A percentile compares a stretch with the other conserved stretches of the same genome.
These are phyloP conservation scores for Russula sp. DNA, from an alignment of 768 basidiomycete species.

Conservation along the genomic window DNA sequence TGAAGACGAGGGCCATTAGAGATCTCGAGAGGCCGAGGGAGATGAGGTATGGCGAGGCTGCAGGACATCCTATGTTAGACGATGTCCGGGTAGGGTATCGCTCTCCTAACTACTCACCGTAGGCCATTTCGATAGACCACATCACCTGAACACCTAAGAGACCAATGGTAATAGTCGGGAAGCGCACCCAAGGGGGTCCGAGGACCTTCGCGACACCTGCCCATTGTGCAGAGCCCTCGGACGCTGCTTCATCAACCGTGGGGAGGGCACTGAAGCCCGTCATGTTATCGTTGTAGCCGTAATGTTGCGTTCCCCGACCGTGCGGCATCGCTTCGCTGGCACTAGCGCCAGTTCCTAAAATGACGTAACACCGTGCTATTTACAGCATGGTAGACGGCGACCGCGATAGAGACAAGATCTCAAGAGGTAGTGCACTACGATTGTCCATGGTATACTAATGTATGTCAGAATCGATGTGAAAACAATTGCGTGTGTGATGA, in stretches of 20 bases:
- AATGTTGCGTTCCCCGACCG: too few species aligned
- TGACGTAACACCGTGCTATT: slow-evolving; percentile 12
- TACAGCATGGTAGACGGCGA: too few species aligned
- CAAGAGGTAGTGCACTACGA: slow-evolving; percentile 3
- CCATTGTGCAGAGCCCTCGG: slow-evolving; percentile 41
- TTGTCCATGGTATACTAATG: slow-evolving; percentile 3
- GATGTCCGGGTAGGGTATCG: background rate
- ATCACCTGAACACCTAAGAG: slow-evolving; percentile 83
- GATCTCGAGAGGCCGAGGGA: slow-evolving; percentile 86
- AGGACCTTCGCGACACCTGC: slow-evolving; percentile 56
- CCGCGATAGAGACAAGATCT: background rate
- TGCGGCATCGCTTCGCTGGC: background rate
- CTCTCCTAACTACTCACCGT: slow-evolving; percentile 45
- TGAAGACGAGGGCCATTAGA: slow-evolving; percentile 84
- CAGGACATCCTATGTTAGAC: background rate
- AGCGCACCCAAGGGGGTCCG: slow-evolving; percentile 64
- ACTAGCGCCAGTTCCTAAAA: background rate
- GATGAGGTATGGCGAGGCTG: slow-evolving; percentile 84
- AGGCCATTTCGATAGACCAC: slow-evolving; percentile 95
- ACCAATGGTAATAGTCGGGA: slow-evolving; percentile 72
- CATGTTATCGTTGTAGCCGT: slow-evolving; percentile 37
- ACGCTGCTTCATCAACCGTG: slow-evolving; percentile 44
- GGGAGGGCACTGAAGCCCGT: slow-evolving; percentile 52
- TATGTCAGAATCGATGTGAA: slow-evolving; percentile 5
- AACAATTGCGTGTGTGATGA: slow-evolving; percentile 7